Base-by-base conservation (phyloP, 495 filamentous ascomycete genomes). In the Margaritispora aquatica region DNA sequence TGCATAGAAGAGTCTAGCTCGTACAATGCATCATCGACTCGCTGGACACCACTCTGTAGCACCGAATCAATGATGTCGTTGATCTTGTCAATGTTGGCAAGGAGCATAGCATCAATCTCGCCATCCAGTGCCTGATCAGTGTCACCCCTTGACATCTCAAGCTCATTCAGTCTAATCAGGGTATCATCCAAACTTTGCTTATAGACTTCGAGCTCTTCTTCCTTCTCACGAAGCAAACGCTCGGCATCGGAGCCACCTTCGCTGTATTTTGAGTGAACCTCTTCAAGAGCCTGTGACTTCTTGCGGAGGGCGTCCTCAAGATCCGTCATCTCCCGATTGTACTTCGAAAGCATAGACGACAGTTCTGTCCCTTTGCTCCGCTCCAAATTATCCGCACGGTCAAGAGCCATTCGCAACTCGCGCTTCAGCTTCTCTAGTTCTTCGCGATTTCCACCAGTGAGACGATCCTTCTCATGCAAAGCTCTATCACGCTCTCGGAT, bases 1-100 rank as follows among this genome's bases (percentile, higher is more conserved):
- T 97, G 93, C 91, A 96, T 97, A 54, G 88, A 85, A 3, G 94
- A 97, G 70, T 98, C 94, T 24, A 98, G 79, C 71, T 98, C 94
- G 72, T 98, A 98, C 23, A 98, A 74, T 52, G 94, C 91, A 72
- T 98, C 94, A 67, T 98, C 94, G 46, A 98, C 92, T 38, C 94
- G 88, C 71, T 92, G 87, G 54, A 97, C 91, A 68, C 91, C 95
- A 52, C 90, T 85, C 73, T 96, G 91, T 34, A 98, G 78, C 31
- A 98, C 94, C 2, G 94, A 95, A 73, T 98, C 94, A 66, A 98
- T 96, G 60, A 97, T 96, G 54, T 96, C 92, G 77, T 93, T 92
- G 73, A 98, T 89, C 78, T 96, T 96, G 61, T 86, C 84, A 31
- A 96, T 80, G 58, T 90, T 91, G 52, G 87, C 84, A 48, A 92